Evolutionary conservation across 2,329 filamentous ascomycete genomes (phyloP).

Genomic region (Penicillium vulpinum): DNA sequence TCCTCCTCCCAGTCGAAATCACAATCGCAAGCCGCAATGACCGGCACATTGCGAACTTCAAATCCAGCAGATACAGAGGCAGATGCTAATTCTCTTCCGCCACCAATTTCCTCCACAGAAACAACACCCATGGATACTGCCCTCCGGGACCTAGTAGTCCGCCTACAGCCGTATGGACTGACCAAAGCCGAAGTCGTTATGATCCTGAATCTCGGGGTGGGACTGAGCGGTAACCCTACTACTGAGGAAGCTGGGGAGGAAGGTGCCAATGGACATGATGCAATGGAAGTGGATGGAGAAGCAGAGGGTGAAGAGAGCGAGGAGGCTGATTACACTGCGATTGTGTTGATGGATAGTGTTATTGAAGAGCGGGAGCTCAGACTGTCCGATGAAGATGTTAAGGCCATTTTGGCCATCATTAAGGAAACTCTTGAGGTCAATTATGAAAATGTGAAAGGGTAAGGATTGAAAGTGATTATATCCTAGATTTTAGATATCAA

Average conservation of each 20-base stretch:
- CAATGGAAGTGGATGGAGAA: slow-evolving; percentile 24
- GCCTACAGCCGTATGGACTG: slow-evolving; percentile 42
- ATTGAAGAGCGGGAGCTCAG: slow-evolving; percentile 47
- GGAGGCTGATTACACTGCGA: slow-evolving; percentile 33
- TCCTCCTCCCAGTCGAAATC: slow-evolving; percentile 21
- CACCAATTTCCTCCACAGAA: slow-evolving; percentile 14
- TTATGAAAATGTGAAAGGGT: slow-evolving; percentile 14
- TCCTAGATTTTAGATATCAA: neutral
- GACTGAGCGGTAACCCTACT: slow-evolving; percentile 21
- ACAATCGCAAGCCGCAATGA: slow-evolving; percentile 23
- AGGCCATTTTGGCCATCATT: slow-evolving; percentile 38
- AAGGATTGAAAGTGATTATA: neutral
- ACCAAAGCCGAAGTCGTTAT: slow-evolving; percentile 51
- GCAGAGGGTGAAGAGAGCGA: slow-evolving; percentile 25
- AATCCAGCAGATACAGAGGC: slow-evolving; percentile 7
- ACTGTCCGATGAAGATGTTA: slow-evolving; percentile 40
- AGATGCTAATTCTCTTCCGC: slow-evolving; percentile 9
- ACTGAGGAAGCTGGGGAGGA: slow-evolving; percentile 4
- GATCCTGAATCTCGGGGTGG: slow-evolving; percentile 49
- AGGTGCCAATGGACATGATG: slow-evolving; percentile 20
- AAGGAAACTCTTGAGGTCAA: slow-evolving; percentile 32
- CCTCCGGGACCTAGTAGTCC: slow-evolving; percentile 38
- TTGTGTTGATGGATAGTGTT: slow-evolving; percentile 42
- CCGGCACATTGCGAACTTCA: slow-evolving; percentile 20
- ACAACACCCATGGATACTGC: slow-evolving; percentile 41